Evolutionary conservation across 208 protist species (phyloP), one percentile per base, ranked within the genome.

Genomic region (Herpetomonas muscarum): DNA sequence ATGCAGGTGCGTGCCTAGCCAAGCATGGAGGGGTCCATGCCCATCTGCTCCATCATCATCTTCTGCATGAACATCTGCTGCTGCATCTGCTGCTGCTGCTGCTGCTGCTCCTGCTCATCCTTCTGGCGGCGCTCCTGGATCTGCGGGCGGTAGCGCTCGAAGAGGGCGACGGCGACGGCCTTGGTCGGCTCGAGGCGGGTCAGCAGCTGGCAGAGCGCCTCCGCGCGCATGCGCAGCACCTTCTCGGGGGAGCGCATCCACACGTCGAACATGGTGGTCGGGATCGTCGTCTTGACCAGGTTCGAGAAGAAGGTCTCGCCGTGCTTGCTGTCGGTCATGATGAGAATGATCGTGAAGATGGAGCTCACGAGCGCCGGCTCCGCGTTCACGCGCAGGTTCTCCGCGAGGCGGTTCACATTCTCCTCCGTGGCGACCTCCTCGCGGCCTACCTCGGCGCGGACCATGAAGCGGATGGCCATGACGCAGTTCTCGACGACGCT

Each of bases 21-120:
- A 59, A 83, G 32, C 76, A 83, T 81, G 31, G 67, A 70, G 47
- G 66, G 66, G 55, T 81, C 79, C 63, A 89, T 86, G 22, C 81
- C 82, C 87, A 94, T 94, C 75, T 88, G 77, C 73, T 92, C 79
- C 73, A 94, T 81, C 81, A 94, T 91, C 87, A 84, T 84, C 30
- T 76, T 74, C 64, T 93, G 83, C 83, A 93, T 91, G 67, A 89
- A 79, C 64, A 90, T 76, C 36, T 80, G 67, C 58, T 92, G 83
- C 46, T 87, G 74, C 76, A 85, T 81, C 70, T 92, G 81, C 44
- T 88, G 81, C 78, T 85, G 68, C 30, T 87, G 76, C n/a, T 75
- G 83, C 61, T 81, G 80, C 32, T 77, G 62, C 67, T 94, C 87
- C 62, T 84, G 64, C 61, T 94, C 79, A 49, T 94, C 87, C 65